Evolutionary conservation across 225 moss, liverwort and hornwort genomes (phyloP).

Genomic region (Bryoerythrophyllum caledonicum): DNA sequence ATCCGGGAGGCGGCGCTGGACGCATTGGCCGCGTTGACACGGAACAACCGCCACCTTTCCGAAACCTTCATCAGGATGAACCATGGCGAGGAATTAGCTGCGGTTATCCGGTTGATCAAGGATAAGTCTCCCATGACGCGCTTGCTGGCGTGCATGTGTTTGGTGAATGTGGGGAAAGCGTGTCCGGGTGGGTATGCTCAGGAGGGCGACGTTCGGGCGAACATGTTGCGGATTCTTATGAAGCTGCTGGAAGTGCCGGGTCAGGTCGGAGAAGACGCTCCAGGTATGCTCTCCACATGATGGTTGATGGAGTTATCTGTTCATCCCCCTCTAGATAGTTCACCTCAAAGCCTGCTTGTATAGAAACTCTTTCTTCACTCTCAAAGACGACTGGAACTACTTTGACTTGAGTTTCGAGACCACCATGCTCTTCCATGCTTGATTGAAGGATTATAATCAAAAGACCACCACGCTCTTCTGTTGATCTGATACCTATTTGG

Average conservation of each 20-base stretch:
- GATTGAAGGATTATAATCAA: no score
- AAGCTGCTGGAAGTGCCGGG: conserved; percentile 91
- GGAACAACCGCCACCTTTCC: conserved; percentile 74
- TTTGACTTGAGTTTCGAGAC: not conserved
- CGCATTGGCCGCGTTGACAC: conserved; percentile 84
- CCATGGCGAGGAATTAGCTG: conserved; percentile 58
- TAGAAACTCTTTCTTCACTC: no score
- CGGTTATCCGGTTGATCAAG: conserved; percentile 66
- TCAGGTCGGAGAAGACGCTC: conserved; percentile 91
- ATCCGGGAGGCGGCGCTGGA: conserved; percentile 88
- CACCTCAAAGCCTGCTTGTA: no score
- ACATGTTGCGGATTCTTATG: conserved; percentile 77
- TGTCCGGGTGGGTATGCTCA: conserved; percentile 57
- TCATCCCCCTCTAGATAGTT: no score
- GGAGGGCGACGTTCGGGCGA: conserved; percentile 71
- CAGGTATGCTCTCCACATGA: no score
- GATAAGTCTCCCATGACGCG: conserved; percentile 85
- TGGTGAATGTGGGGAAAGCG: conserved; percentile 81
- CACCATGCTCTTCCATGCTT: no score
- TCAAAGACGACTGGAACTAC: not conserved
- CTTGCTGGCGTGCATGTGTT: conserved; percentile 83
- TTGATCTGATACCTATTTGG: no score
- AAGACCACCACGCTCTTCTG: no score
- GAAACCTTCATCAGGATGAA: conserved; percentile 68
- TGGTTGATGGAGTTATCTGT: no score